Conservation (phyloP, 768 basidiomycete genomes). For the Naganishia friedmannii region DNA sequence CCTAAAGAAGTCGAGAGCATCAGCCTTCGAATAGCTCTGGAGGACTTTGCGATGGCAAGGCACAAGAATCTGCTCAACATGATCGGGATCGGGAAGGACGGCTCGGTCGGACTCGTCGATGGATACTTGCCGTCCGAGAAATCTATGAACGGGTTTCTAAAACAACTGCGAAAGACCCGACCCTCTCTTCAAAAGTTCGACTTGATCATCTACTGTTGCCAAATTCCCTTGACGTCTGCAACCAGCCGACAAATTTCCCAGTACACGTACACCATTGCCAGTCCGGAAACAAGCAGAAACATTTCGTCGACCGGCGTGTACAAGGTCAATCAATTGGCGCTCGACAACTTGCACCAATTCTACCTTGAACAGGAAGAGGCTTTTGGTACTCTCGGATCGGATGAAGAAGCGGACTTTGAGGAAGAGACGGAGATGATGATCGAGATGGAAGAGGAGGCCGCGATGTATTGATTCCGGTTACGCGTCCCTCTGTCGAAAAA, state of each 20-base stretch:
- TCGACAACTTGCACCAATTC: background rate
- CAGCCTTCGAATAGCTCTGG: background rate
- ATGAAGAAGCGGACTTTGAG: background rate
- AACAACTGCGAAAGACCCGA: background rate
- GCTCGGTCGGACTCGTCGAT: background rate
- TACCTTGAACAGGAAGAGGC: background rate
- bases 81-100: background rate
- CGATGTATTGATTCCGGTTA: no score
- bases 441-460: background rate
- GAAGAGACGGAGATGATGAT: background rate
- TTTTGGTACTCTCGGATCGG: background rate
- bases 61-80: background rate
- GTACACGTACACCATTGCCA: background rate
- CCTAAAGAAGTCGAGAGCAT: background rate
- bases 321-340: background rate
- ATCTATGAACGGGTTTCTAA: background rate
- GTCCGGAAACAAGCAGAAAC: background rate
- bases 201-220: slow-evolving; percentile 1
- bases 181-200: background rate
- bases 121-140: background rate
- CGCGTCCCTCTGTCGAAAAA: no score
- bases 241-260: background rate
- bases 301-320: background rate
- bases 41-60: background rate
- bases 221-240: background rate